Evolutionary conservation across 1,284 basidiomycete genomes (phyloP).

Genomic region (Tilletia walkeri): DNA sequence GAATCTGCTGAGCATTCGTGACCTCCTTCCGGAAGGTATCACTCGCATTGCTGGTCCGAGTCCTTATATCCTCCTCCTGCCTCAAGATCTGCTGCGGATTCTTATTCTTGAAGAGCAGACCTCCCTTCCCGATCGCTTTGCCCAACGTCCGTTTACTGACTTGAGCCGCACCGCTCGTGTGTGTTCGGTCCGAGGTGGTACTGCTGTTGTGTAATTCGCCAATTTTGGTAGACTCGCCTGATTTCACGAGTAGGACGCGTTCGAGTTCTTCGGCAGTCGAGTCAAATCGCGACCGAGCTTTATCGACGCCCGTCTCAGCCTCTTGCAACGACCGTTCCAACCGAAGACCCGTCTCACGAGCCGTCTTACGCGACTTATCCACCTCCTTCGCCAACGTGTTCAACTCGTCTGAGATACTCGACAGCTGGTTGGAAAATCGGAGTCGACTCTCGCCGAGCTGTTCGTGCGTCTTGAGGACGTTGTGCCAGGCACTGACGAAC

Average conservation of each 20-base stretch:
- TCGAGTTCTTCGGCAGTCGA: constrained; percentile 90
- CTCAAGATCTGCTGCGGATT: constrained; percentile 85
- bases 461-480: constrained; percentile 82
- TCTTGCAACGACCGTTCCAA: constrained; percentile 87
- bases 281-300: constrained; percentile 72
- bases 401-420: constrained; percentile 96
- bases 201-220: constrained; percentile 39
- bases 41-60: constrained; percentile 77
- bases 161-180: constrained; percentile 55
- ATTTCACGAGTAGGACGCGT: constrained; percentile 86
- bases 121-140: constrained; percentile 84
- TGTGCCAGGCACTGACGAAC: constrained; percentile 84
- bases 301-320: constrained; percentile 82
- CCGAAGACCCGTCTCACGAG: constrained; percentile 63
- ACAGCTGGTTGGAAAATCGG: constrained; percentile 78
- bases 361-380: constrained; percentile 80
- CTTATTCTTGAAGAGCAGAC: constrained; percentile 78
- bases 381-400: constrained; percentile 78
- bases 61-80: constrained; percentile 90
- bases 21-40: constrained; percentile 89
- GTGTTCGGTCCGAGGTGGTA: constrained; percentile 6
- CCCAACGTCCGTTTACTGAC: constrained; percentile 54
- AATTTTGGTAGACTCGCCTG: constrained; percentile 67
- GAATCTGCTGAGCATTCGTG: constrained; percentile 50
- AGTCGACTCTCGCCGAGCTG: constrained; percentile 81